Conservation (phyloP, 78 protist species). For the Blattamonas nauphoetae region DNA sequence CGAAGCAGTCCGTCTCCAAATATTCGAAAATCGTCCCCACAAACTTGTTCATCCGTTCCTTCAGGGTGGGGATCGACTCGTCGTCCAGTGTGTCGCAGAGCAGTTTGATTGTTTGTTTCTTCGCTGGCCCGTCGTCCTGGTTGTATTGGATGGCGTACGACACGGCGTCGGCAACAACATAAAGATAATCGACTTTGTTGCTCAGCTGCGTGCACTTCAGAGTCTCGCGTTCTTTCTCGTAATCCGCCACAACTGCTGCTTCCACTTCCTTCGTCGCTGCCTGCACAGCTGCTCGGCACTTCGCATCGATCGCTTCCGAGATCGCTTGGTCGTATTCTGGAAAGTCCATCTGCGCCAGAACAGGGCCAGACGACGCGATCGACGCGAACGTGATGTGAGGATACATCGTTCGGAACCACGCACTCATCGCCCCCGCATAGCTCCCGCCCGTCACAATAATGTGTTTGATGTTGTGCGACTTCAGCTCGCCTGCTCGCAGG, state of each 20-base stretch:
- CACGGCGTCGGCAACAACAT: conserved; percentile 1
- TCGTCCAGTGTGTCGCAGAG: not conserved
- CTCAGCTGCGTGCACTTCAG: not conserved
- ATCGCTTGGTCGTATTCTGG: conserved; percentile 16
- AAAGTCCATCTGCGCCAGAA: conserved; percentile 20
- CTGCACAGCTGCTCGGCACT: not conserved
- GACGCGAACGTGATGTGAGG: conserved; percentile 29
- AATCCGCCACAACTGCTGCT: not conserved
- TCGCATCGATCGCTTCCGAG: not conserved
- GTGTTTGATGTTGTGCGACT: not conserved
- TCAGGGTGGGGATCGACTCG: not conserved
- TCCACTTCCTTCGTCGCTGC: not conserved
- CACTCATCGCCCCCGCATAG: conserved; percentile 40
- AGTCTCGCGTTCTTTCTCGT: not conserved
- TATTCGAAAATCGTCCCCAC: not conserved
- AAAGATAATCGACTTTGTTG: not conserved
- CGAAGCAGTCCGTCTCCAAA: not conserved
- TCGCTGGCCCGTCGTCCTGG: not conserved
- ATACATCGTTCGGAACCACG: conserved; percentile 31
- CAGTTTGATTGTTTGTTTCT: not conserved
- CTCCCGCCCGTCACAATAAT: conserved; percentile 28
- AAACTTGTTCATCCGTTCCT: not conserved
- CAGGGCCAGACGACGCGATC: conserved; percentile 27
- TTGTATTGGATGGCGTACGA: conserved; percentile 21
- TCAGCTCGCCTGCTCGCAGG: not conserved